Conservation (phyloP, 140 eudicot species). For the Bidens hawaiensis region DNA sequence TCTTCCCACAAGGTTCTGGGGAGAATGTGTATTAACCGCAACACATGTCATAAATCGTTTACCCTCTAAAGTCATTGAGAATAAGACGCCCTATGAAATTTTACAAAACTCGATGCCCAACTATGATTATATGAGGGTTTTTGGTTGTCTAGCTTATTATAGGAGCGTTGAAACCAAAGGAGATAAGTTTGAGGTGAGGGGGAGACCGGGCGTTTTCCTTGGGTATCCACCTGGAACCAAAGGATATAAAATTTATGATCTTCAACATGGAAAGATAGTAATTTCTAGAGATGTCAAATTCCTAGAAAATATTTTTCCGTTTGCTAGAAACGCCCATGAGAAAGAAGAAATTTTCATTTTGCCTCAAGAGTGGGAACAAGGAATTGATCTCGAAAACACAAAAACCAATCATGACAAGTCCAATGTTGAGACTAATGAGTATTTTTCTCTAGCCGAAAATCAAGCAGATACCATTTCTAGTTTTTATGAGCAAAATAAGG, state of each 20-base stretch:
- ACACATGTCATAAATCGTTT: not conserved
- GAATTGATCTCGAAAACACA: not conserved
- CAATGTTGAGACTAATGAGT: not conserved
- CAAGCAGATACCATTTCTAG: not conserved
- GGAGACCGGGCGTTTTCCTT: not conserved
- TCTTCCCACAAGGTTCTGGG: not conserved
- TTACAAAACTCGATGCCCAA: not conserved
- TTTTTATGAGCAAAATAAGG: not conserved
- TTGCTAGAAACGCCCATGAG: not conserved
- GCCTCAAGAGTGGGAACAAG: not conserved
- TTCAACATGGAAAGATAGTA: not conserved
- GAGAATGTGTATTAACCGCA: not conserved
- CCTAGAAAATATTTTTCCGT: not conserved
- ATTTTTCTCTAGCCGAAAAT: not conserved
- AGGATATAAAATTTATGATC: too few relatives aligned
- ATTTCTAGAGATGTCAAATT: constrained; percentile 2
- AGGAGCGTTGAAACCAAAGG: not conserved
- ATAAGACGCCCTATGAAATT: too few relatives aligned
- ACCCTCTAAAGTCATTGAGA: too few relatives aligned
- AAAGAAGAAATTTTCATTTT: not conserved
- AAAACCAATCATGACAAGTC: too few relatives aligned
- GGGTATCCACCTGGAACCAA: not conserved
- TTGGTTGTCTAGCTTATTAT: not conserved
- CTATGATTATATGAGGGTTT: not conserved
- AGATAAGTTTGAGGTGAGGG: too few relatives aligned